Evolutionary conservation across 805 yeast species (phyloP), one percentile per base, ranked within the genome.

Genomic region (Wickerhamiella qilinensis): DNA sequence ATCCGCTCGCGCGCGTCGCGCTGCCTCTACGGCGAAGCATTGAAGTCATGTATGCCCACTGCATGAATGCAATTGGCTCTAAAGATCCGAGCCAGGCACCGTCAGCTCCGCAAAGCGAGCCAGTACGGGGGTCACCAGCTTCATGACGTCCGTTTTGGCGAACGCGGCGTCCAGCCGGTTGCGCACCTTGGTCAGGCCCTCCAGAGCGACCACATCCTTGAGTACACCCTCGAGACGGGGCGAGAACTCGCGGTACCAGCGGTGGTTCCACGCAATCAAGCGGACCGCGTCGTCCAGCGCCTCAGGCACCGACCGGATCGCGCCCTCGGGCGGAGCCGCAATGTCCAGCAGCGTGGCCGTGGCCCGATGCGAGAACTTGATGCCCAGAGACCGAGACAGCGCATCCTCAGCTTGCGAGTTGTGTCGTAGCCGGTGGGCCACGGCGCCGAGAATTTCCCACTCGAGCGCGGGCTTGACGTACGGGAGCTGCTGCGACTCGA

Each of bases 171-270:
- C 56, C 8, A 56, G 46, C 38, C 51, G 49, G 41, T 45, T 49
- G 36, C 74, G 75, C 30, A 84, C 72, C 57, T 82, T 85, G 22
- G 79, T 72, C 33, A 78, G 58, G 0, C 96, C 95, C 49, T 81
- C 84, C 50, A 77, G 77, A 30, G 72, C 73, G 19, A 83, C 75
- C 39, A 84, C 63, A 38, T 67, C 69, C 17, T 71, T 61, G 42
- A 85, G 59, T 0, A 74, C 61, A n/a, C 60, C 54, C n/a, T 75
- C 53, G 35, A 84, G 62, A 35, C 64, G 63, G 17, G 93, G 81
- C 7, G 93, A 76, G 53, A 85, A 88, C 47, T 88, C 95, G 46
- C 77, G 71, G 60, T 88, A 93, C 98, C 98, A 91, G 53, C 98
- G 73, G 58, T 86, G 96, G 54, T 84, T 80, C 96, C 97, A 93